Percentiles rank a stretch among this genome's conserved stretches.
Evolutionary conservation across 1,284 basidiomycete genomes (phyloP).

Genomic region (Puccinia triticina): DNA sequence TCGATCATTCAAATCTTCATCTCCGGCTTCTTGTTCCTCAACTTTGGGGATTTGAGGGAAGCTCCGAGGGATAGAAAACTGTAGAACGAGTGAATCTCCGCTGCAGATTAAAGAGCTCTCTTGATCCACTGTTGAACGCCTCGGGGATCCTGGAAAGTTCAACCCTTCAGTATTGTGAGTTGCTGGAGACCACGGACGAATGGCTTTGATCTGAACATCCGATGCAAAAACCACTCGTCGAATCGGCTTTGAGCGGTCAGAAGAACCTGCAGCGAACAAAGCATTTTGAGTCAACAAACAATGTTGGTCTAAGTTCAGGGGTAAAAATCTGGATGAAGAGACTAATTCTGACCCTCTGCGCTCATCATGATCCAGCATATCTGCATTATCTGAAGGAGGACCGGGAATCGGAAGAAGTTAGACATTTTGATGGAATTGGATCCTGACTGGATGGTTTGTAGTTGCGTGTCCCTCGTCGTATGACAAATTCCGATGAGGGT

Average conservation of each 20-base stretch:
- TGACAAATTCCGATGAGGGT: no score
- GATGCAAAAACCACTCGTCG: background rate
- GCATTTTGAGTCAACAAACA: background rate
- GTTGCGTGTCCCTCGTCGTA: no score
- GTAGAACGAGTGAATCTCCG: constrained; percentile 4
- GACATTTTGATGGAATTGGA: no score
- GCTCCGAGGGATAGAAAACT: background rate
- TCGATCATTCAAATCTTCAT: background rate
- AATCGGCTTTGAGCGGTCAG: constrained; percentile 8
- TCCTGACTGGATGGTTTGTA: no score
- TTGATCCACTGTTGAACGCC: background rate
- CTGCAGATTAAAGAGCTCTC: background rate
- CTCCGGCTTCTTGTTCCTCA: background rate
- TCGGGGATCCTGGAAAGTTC: background rate
- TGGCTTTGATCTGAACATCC: background rate
- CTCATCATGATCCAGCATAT: background rate
- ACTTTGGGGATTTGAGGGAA: background rate
- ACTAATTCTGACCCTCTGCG: background rate
- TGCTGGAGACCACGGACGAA: background rate
- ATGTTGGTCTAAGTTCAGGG: background rate
- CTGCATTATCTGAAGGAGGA: no score
- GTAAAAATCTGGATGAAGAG: background rate
- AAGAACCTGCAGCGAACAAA: constrained; percentile 21
- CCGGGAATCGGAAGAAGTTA: no score
- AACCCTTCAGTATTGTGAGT: background rate